A percentile compares a stretch with the other conserved stretches of the same genome.
These are phyloP conservation scores for Trypethelium eluteriae DNA, from an alignment of 495 filamentous ascomycete genomes.

Conservation along the genomic window DNA sequence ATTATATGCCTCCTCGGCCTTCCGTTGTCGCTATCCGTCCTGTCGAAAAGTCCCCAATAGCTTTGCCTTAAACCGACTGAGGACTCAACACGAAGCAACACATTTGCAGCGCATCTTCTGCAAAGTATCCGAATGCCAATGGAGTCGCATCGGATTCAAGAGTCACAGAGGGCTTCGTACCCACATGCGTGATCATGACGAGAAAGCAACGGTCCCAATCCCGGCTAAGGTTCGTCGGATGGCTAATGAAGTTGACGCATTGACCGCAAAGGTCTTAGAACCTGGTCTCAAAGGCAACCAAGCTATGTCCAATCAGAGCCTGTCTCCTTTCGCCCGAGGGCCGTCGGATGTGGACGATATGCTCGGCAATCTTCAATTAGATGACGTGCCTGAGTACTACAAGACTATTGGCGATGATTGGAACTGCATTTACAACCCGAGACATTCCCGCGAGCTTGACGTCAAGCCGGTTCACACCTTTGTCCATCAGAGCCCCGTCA, in stretches of 20 bases:
- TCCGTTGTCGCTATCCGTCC: conserved; percentile 11
- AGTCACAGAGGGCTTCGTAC: neutral
- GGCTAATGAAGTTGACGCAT: conserved; percentile 50
- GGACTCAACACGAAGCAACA: neutral
- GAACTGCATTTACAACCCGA: conserved; percentile 81
- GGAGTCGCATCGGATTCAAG: conserved; percentile 4
- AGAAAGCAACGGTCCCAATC: neutral
- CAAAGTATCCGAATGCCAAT: neutral
- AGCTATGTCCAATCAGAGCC: too few species aligned
- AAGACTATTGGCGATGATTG: too few species aligned
- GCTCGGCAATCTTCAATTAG: too few species aligned
- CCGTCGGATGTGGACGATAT: too few species aligned
- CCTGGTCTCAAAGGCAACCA: too few species aligned
- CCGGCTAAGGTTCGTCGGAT: conserved; percentile 1
- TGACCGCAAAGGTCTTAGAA: conserved; percentile 50
- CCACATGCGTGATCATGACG: neutral
- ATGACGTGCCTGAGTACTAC: too few species aligned
- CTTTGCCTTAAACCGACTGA: neutral
- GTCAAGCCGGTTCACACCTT: conserved; percentile 84
- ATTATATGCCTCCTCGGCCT: conserved; percentile 4
- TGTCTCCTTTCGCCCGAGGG: too few species aligned
- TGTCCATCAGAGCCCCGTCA: conserved; percentile 79
- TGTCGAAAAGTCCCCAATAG: neutral
- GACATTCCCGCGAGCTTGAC: conserved; percentile 73
- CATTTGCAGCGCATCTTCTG: neutral